Base-by-base conservation (phyloP, 2,329 filamentous ascomycete genomes). In the Cadophora luteo-olivacea region DNA sequence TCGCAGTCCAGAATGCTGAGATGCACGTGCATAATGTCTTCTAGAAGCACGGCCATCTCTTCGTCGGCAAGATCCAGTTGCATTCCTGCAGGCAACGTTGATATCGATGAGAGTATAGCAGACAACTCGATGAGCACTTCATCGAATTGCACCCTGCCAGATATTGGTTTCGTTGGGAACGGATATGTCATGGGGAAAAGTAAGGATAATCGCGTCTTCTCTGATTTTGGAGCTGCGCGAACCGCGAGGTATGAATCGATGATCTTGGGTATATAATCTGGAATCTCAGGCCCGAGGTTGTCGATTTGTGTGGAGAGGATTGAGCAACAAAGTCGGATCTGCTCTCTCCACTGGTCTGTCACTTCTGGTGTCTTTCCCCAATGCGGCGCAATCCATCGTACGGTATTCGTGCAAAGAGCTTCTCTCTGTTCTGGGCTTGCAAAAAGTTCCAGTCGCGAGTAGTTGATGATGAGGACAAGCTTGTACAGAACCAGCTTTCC, bases 401-500 rank as follows among this genome's bases (percentile, higher is more conserved):
- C 90, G 3, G 94, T 97, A 76, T 94, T 97, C 57, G 91, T 87
- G 69, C 92, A 88, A 58, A 97, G 84, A 14, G 89, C 89, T 33
- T 89, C 86, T 73, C 91, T 87, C 72, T 95, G 91, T 69, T 95
- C 91, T 0, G 90, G 86, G n/a, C 91, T 85, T 11, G 90, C 86
- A 80, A 98, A 98, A 25, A 97, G 84, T 32, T 92, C 89, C 5
- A 97, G 83, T 70, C 90, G 91, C 33, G 92, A 92, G 78, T 97
- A 95, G 79, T 97, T 96, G 78, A 97, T 91, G 75, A 99, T 94
- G 49, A 99, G 84, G 22, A 98, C 88, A 48, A 99, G 86, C 79
- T 97, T 97, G 81, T 97, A 97, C 45, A 98, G 82, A 8, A 97
- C 87, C 64, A 99, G 85, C 82, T 97, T 97, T 67, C 96, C 95